Conservation (phyloP, 2,329 filamentous ascomycete species). For the Penicillium sp. region DNA sequence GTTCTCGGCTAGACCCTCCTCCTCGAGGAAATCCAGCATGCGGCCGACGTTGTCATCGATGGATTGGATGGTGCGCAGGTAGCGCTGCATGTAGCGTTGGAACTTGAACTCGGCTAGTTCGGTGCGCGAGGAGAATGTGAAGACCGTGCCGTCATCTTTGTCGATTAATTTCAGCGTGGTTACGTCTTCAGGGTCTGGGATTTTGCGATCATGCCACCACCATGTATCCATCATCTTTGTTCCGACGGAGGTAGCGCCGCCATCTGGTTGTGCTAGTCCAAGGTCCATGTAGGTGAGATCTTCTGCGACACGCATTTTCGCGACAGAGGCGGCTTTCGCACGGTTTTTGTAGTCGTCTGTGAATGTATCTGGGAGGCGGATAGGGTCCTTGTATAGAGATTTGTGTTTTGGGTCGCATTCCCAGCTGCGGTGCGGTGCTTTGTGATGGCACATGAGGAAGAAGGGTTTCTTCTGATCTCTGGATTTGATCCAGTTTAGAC, state of each 20-base stretch:
- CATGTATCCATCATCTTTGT: conserved; percentile 32
- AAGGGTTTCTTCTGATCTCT: conserved; percentile 47
- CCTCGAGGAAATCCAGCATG: conserved; percentile 53
- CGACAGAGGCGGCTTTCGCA: conserved; percentile 53
- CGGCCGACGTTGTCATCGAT: conserved; percentile 59
- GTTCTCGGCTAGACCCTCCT: conserved; percentile 47
- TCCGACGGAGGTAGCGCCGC: conserved; percentile 44
- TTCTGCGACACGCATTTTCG: conserved; percentile 58
- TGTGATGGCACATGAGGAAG: conserved; percentile 63
- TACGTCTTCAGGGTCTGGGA: conserved; percentile 42
- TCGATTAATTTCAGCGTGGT: conserved; percentile 45
- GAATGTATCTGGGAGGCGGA: conserved; percentile 57
- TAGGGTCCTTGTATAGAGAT: conserved; percentile 52
- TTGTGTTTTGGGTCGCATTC: conserved; percentile 57
- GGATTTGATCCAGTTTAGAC: conserved; percentile 47
- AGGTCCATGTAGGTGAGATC: conserved; percentile 57
- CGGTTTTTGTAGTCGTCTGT: conserved; percentile 60
- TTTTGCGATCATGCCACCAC: conserved; percentile 42
- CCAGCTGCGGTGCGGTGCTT: conserved; percentile 59
- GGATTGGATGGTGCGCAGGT: conserved; percentile 57
- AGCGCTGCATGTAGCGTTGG: conserved; percentile 62
- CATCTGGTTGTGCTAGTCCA: conserved; percentile 58
- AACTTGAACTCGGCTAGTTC: conserved; percentile 60
- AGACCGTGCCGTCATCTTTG: conserved; percentile 52
- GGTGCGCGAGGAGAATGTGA: conserved; percentile 47